phyloP scores from a whole-genome alignment of 169 alveolate genomes.

The Eimeria acervulina region DNA sequence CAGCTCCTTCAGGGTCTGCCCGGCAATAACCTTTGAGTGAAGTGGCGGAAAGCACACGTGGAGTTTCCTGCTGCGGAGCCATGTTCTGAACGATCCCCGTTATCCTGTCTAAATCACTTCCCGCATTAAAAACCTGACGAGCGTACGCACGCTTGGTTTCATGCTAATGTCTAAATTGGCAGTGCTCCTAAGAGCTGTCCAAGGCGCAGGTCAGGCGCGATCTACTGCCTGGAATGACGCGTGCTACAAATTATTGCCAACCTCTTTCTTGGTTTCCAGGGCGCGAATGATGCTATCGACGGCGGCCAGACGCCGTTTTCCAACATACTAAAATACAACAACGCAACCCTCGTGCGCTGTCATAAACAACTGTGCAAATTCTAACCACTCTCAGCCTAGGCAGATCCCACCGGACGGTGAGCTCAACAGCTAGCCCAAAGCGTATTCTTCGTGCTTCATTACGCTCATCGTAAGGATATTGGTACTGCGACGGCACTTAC shows the following conservation, averaged over 20 bases:
- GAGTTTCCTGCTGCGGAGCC: background rate
- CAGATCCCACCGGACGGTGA: background rate
- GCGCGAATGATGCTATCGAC: slow-evolving; percentile 22
- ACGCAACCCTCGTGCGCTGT: background rate
- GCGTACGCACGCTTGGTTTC: background rate
- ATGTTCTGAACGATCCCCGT: background rate
- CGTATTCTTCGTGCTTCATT: background rate
- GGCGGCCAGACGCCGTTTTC: slow-evolving; percentile 67
- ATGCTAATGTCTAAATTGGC: background rate
- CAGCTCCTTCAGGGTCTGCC: slow-evolving; percentile 74
- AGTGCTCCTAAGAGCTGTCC: background rate
- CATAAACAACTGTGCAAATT: background rate
- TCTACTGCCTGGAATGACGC: background rate
- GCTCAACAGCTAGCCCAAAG: background rate
- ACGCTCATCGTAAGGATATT: background rate
- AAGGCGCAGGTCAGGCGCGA: background rate
- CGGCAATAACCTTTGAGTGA: slow-evolving; percentile 71
- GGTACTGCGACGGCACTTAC: slow-evolving; percentile 39
- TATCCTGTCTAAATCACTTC: background rate
- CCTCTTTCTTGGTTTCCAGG: slow-evolving; percentile 5
- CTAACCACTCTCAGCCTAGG: background rate
- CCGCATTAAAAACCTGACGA: background rate
- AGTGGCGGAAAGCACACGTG: slow-evolving; percentile 61
- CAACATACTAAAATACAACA: slow-evolving; percentile 41
- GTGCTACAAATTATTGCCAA: background rate